Conservation (phyloP, 169 alveolate genomes). For the Plasmodium gaboni region DNA sequence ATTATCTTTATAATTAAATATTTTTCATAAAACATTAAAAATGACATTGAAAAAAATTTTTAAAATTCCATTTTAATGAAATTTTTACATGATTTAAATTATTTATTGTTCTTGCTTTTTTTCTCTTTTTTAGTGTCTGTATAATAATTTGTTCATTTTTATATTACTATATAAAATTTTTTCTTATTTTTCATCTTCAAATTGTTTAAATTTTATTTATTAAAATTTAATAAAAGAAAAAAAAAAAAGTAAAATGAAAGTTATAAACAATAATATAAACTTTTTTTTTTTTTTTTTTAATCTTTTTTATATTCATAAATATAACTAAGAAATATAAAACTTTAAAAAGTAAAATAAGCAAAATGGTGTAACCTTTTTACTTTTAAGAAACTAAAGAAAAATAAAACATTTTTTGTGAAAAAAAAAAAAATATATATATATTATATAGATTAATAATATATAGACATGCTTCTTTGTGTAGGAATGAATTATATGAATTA, state of each 20-base stretch:
- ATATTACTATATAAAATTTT: constrained; percentile 26
- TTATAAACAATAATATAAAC: constrained; percentile 14
- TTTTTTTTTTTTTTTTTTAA: constrained; percentile 33
- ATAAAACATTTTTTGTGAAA: too few relatives aligned
- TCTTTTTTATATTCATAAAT: not conserved
- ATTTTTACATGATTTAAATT: constrained; percentile 40
- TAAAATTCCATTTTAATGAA: constrained; percentile 40
- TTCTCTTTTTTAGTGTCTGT: constrained; percentile 67
- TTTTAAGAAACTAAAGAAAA: not conserved
- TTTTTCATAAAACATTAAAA: constrained; percentile 27
- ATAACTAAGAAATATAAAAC: not conserved
- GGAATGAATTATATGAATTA: too few relatives aligned
- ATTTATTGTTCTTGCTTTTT: constrained; percentile 36
- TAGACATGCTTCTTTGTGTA: too few relatives aligned
- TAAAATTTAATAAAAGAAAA: constrained; percentile 26
- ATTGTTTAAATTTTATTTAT: constrained; percentile 42
- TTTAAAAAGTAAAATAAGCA: constrained; percentile 32
- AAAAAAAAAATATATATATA: too few relatives aligned
- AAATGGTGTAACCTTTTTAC: constrained; percentile 9
- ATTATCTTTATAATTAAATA: constrained; percentile 26
- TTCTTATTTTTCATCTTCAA: constrained; percentile 29
- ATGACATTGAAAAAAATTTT: constrained; percentile 11
- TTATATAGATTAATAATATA: too few relatives aligned
- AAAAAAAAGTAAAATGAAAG: constrained; percentile 1
- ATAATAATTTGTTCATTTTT: constrained; percentile 66